Evolutionary conservation across 164 flowering plant genomes (phyloP), one percentile per base, ranked within the genome.

Genomic region (Umbellularia californica): DNA sequence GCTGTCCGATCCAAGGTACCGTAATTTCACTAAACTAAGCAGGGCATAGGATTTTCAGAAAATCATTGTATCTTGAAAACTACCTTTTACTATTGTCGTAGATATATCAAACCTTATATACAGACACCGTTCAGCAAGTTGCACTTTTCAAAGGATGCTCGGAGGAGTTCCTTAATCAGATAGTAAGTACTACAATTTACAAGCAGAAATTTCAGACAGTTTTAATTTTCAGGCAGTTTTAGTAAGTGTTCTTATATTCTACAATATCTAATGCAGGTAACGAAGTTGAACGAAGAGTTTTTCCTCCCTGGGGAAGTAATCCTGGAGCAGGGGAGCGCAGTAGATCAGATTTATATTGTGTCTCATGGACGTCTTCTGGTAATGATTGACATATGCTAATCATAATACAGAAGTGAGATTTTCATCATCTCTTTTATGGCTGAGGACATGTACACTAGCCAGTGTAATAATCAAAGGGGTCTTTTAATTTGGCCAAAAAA

Each of bases 231-330:
- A 17, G 60, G n/a, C 20, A 20, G 52, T 35, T 47, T 27, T 0
- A 3, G 1, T 51, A 17, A 7, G 50, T 66, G 58, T 9, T 51
- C 66, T 35, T 33, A 15, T 12, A 33, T 50, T 30, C 51, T n/a
- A 27, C 25, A 5, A 66, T 71, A 24, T 51, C 23, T 19, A 10
- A 33, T 73, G 76, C 75, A 79, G 82, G 79, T 76, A 12, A 66
- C 65, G 58, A 76, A 70, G 74, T 74, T 79, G 22, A 73, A 74
- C 24, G 79, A 79, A 66, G 82, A 79, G 22, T 79, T 79, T 70
- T 76, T 76, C 23, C 79, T 79, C 35, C 82, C 82, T 10, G 82
- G 82, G 50, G 82, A 79, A 76, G 72, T 76, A 51, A 74, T 79
- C 20, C 73, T 79, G 24, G 82, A 79, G 28, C 82, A 79, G 22